A percentile compares a stretch with the other conserved stretches of the same genome.
phyloP scores from a whole-genome alignment of 352 stramenopile species.

The Poterioochromonas sp. region DNA sequence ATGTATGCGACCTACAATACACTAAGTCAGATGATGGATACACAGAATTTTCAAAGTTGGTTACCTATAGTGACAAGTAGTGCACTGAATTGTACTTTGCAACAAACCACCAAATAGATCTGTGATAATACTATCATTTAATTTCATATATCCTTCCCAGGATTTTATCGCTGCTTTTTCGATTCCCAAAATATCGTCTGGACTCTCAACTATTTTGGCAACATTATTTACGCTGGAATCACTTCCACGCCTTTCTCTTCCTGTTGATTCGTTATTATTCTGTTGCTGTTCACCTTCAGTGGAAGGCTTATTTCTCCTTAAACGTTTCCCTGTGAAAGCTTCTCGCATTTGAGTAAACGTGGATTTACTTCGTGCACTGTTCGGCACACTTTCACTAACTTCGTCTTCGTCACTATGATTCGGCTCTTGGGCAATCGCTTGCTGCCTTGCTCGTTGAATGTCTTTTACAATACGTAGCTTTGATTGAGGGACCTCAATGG shows the following conservation, averaged over 20 bases:
- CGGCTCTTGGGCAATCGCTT: too few species aligned
- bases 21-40: neutral
- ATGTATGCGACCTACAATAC: neutral
- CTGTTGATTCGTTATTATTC: neutral
- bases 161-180: slow-evolving; percentile 54
- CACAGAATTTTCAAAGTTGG: slow-evolving; percentile 51
- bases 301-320: too few species aligned
- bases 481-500: neutral
- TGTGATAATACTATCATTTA: slow-evolving; percentile 80
- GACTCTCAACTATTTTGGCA: too few species aligned
- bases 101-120: slow-evolving; percentile 78
- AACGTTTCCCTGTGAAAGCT: too few species aligned
- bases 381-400: too few species aligned
- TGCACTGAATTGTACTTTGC: slow-evolving; percentile 68
- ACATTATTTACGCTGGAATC: neutral
- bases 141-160: slow-evolving; percentile 74
- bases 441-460: too few species aligned
- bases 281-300: too few species aligned
- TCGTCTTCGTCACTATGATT: too few species aligned
- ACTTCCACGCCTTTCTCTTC: neutral
- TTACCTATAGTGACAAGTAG: slow-evolving; percentile 62
- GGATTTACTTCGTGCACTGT: too few species aligned
- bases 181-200: too few species aligned
- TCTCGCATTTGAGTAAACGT: too few species aligned
- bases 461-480: neutral